A percentile compares a stretch with the other conserved stretches of the same genome.
Evolutionary conservation across 306 rosid species (phyloP).

Genomic region (Nissolia schottii): DNA sequence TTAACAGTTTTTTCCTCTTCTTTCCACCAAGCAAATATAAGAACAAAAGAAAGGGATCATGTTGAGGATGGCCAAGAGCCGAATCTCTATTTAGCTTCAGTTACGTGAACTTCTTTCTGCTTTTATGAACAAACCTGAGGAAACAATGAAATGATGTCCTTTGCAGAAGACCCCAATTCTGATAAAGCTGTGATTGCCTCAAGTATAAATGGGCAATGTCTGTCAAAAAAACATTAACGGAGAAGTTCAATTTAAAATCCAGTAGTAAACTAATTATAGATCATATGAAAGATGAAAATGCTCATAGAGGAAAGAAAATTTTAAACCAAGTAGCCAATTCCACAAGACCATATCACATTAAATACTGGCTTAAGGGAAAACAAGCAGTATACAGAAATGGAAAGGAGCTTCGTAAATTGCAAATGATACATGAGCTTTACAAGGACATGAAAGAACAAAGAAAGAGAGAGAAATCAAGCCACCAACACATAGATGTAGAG

Average conservation of each 20-base stretch:
- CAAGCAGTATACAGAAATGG: neutral
- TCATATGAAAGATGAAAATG: slow-evolving; percentile 7
- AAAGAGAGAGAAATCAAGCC: neutral
- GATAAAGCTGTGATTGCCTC: slow-evolving; percentile 89
- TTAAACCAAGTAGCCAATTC: neutral
- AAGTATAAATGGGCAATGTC: slow-evolving; percentile 78
- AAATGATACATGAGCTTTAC: neutral
- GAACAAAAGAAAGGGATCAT: neutral
- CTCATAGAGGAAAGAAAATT: neutral
- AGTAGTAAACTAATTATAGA: neutral
- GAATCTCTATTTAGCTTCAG: slow-evolving; percentile 12
- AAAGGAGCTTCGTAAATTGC: slow-evolving; percentile 8
- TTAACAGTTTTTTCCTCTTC: slow-evolving; percentile 1
- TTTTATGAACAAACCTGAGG: slow-evolving; percentile 73
- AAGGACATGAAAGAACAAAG: neutral
- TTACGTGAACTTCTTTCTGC: neutral
- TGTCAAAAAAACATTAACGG: slow-evolving; percentile 36
- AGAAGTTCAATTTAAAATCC: slow-evolving; percentile 25
- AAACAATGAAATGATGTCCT: slow-evolving; percentile 82
- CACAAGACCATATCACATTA: slow-evolving; percentile 9
- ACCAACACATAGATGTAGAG: neutral
- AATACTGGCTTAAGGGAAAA: neutral
- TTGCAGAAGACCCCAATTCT: slow-evolving; percentile 72
- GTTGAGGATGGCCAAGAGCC: neutral
- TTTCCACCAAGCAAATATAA: neutral